phyloP scores from a whole-genome alignment of 352 stramenopile species.

The Phytophthora parvispora region DNA sequence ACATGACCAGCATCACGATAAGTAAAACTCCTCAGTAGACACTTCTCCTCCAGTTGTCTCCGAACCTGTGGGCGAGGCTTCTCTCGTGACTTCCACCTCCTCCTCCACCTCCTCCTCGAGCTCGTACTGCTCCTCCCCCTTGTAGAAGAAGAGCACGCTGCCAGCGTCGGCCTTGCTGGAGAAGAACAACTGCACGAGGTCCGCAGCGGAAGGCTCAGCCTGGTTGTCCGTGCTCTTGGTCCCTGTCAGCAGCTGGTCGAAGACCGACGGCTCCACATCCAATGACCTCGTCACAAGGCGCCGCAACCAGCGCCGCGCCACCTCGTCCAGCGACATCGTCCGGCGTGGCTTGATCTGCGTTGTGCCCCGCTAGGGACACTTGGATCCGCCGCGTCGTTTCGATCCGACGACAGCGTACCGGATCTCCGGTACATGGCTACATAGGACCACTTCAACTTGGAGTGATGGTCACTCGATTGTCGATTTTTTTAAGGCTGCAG shows the following conservation, averaged over 20 bases:
- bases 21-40: neutral
- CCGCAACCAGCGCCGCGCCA: slow-evolving; percentile 62
- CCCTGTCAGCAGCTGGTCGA: slow-evolving; percentile 64
- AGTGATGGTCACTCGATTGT: neutral
- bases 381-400: slow-evolving; percentile 28
- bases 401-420: slow-evolving; percentile 16
- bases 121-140: slow-evolving; percentile 71
- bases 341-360: neutral
- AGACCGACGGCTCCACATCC: slow-evolving; percentile 62
- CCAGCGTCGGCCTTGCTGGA: slow-evolving; percentile 59
- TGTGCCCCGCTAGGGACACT: no score
- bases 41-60: neutral
- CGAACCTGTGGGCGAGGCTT: slow-evolving; percentile 37
- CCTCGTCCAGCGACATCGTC: slow-evolving; percentile 59
- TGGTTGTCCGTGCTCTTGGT: slow-evolving; percentile 46
- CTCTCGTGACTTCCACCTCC: slow-evolving; percentile 69
- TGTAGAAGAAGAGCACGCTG: slow-evolving; percentile 84
- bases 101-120: slow-evolving; percentile 88
- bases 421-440: slow-evolving; percentile 25
- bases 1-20: neutral
- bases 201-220: slow-evolving; percentile 37
- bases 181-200: slow-evolving; percentile 72
- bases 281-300: slow-evolving; percentile 71
- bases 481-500: no score
- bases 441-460: slow-evolving; percentile 6